Conservation (phyloP, 2,329 filamentous ascomycete species). For the Pyrenochaeta sp. region DNA sequence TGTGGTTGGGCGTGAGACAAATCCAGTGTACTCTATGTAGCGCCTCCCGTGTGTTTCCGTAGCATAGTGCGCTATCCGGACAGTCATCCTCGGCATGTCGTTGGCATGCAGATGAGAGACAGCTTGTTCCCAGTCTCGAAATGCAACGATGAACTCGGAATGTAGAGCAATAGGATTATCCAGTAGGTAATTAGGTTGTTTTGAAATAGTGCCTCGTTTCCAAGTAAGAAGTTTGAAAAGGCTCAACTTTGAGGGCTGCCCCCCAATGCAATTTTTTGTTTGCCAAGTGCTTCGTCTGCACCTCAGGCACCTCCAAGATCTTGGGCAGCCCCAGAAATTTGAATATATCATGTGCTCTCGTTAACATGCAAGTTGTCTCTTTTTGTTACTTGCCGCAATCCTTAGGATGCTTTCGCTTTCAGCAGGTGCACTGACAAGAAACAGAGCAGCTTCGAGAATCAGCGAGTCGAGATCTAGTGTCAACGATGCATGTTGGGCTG, state of each 20-base stretch:
- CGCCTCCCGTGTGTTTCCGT: constrained; percentile 42
- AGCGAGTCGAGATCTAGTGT: constrained; percentile 56
- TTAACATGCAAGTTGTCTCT: constrained; percentile 40
- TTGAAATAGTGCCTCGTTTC: constrained; percentile 47
- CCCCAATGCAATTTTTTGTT: constrained; percentile 22
- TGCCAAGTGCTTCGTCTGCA: constrained; percentile 48
- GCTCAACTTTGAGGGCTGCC: constrained; percentile 43
- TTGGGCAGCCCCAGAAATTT: constrained; percentile 43
- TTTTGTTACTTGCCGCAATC: constrained; percentile 36
- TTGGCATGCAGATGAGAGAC: constrained; percentile 40
- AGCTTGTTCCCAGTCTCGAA: constrained; percentile 55
- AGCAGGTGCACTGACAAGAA: constrained; percentile 49
- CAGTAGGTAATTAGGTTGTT: constrained; percentile 54
- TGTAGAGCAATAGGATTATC: constrained; percentile 54
- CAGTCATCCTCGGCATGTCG: constrained; percentile 47
- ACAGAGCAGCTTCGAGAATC: constrained; percentile 49
- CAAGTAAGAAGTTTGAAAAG: constrained; percentile 48
- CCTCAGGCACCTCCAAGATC: constrained; percentile 45
- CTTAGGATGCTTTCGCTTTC: constrained; percentile 36
- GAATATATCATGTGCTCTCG: constrained; percentile 44
- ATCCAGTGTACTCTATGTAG: constrained; percentile 35
- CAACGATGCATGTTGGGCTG: constrained; percentile 51
- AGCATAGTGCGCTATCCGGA: constrained; percentile 49
- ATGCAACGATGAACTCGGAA: constrained; percentile 46
- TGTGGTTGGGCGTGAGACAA: constrained; percentile 30